phyloP scores from a whole-genome alignment of 805 yeast genomes.

The Peterozyma xylosa region DNA sequence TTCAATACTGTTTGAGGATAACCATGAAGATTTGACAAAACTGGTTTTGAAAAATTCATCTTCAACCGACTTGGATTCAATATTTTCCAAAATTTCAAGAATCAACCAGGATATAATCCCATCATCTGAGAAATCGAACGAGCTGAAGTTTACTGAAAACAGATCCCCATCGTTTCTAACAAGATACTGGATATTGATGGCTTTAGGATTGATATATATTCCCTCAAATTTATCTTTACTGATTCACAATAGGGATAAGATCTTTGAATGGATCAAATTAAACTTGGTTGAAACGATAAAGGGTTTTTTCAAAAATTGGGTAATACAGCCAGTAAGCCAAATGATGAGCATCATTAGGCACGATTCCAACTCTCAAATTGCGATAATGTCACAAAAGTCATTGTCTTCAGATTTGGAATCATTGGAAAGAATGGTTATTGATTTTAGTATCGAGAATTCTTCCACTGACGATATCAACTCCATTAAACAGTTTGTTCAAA shows the following conservation, averaged over 20 bases:
- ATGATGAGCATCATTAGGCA: constrained; percentile 77
- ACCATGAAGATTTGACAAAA: not conserved
- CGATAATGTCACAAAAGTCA: constrained; percentile 74
- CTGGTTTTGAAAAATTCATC: not conserved
- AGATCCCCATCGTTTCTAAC: constrained; percentile 32
- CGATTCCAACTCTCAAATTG: constrained; percentile 66
- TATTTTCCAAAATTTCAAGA: constrained; percentile 4
- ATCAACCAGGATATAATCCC: constrained; percentile 2
- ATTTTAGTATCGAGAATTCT: constrained; percentile 33
- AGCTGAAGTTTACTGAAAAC: constrained; percentile 6
- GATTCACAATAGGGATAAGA: constrained; percentile 44
- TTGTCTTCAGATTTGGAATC: constrained; percentile 72
- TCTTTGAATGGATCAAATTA: constrained; percentile 46
- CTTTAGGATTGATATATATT: constrained; percentile 37
- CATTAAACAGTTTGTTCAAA: constrained; percentile 34
- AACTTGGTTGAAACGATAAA: constrained; percentile 55
- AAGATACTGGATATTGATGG: constrained; percentile 53
- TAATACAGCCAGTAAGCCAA: constrained; percentile 64
- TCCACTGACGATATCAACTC: constrained; percentile 12
- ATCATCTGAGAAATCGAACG: constrained; percentile 1
- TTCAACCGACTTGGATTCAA: not conserved
- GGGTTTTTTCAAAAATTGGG: constrained; percentile 80
- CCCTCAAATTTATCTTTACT: constrained; percentile 38
- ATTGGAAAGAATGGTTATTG: constrained; percentile 81
- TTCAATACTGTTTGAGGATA: constrained; percentile 1